phyloP scores from a whole-genome alignment of 176 grass and related monocot genomes.

The Alloteropsis semialata region DNA sequence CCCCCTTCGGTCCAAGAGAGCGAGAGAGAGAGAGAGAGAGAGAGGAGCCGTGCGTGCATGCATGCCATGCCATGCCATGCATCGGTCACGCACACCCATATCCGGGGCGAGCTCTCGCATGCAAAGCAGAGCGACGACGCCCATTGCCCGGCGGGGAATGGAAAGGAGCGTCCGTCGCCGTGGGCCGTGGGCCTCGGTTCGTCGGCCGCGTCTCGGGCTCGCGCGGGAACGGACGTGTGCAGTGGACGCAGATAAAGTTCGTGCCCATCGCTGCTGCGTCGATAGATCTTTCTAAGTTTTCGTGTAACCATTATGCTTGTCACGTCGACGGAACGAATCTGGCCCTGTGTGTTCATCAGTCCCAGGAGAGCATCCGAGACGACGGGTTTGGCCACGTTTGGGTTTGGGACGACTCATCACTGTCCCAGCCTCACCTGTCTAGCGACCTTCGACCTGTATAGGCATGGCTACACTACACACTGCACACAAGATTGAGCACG shows the following conservation, averaged over 20 bases:
- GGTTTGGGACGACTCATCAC: not conserved
- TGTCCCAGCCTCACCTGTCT: not conserved
- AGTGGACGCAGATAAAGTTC: not conserved
- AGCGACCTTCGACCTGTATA: too few species aligned
- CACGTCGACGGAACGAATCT: not conserved
- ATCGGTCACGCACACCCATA: slow-evolving; percentile 22
- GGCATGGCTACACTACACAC: not conserved
- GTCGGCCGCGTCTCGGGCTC: not conserved
- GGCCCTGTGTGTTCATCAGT: not conserved
- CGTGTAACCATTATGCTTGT: slow-evolving; percentile 3
- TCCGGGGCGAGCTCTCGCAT: not conserved
- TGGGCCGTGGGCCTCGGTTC: not conserved
- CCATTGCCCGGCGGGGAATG: slow-evolving; percentile 19
- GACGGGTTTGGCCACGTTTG: not conserved
- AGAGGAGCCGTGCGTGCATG: not conserved
- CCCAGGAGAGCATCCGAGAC: not conserved
- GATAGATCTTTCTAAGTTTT: not conserved
- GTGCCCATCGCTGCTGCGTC: not conserved
- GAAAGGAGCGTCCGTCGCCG: slow-evolving; percentile 21
- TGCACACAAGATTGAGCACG: not conserved
- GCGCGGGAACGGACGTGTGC: not conserved
- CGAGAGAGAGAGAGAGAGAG: not conserved
- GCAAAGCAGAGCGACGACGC: slow-evolving; percentile 14
- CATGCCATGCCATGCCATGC: not conserved
- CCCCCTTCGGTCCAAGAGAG: not conserved